Evolutionary conservation across 2,329 filamentous ascomycete genomes (phyloP), one percentile per base, ranked within the genome.

Genomic region (Nigrospora sphaerica): DNA sequence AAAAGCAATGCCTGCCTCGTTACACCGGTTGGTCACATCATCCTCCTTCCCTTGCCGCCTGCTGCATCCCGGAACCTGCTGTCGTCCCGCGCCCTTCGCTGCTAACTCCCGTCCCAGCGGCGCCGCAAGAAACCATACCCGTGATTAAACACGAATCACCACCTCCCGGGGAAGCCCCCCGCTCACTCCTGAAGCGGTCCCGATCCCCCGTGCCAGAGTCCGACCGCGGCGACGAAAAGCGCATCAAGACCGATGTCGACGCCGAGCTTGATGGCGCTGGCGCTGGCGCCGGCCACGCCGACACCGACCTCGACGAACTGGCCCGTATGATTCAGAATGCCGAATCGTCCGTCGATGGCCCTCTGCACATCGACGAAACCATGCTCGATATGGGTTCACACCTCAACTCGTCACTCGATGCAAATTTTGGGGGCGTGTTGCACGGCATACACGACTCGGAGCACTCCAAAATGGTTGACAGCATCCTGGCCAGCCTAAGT

Each of bases 131-230:
- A 28, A 10, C 7, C 36, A 63, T 62, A 45, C 16, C 39, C 28
- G 39, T 51, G n/a, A 59, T 63, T 33, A 63, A 62, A 46, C 39
- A 50, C 23, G 61, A 64, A 28, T 54, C 57, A 10, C 44, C 50
- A 12, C 38, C 54, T 12, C 31, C 44, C 32, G 45, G 44, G 28
- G 49, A 50, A 28, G 42, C 11, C 17, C 48, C 49, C 12, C 52
- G 47, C 16, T 56, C 60, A 3, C 53, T 57, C 31, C 44, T 57
- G 12, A 64, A 64, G 18, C 57, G 60, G 35, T 55, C 57, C 16
- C 51, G 43, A 42, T 51, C 51, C 10, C 45, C 51, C 28, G 46
- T 52, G 12, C 32, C 31, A 12, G 42, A 43, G 6, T n/a, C 32
- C 32, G 39, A 47, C 10, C 18, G 42, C 16, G 16, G 28, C 14